Conservation (phyloP, 2,329 filamentous ascomycete genomes). For the Aspergillus arachidicola region DNA sequence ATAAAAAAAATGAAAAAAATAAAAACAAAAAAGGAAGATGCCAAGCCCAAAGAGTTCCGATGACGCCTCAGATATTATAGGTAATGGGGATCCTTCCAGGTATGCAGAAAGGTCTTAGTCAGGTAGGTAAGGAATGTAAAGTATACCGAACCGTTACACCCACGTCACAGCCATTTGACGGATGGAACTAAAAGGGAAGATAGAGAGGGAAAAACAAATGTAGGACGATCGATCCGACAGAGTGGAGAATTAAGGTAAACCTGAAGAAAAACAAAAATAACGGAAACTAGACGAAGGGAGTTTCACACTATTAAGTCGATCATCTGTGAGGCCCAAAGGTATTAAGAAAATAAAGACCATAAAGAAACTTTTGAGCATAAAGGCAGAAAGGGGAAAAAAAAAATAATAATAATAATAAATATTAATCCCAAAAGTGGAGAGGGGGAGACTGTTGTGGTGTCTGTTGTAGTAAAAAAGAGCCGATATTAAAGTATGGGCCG, state of each 20-base stretch:
- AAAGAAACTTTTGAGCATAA: not conserved
- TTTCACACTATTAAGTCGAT: conserved; percentile 6
- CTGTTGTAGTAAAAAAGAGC: not conserved
- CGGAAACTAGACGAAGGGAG: conserved; percentile 1
- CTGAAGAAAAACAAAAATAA: conserved; percentile 21
- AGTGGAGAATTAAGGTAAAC: conserved; percentile 5
- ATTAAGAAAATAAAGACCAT: not conserved
- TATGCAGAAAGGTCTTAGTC: conserved; percentile 2
- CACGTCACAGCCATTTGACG: conserved; percentile 25
- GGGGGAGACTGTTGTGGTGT: not conserved
- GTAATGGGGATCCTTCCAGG: not conserved
- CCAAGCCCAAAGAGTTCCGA: conserved; percentile 4
- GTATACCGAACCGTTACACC: conserved; percentile 23
- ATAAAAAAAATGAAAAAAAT: not conserved
- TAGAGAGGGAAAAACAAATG: conserved; percentile 7
- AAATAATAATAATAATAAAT: not conserved
- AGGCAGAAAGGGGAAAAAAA: not conserved
- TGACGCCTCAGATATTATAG: conserved; percentile 1
- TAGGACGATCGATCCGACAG: conserved; percentile 19
- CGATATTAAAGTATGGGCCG: conserved; percentile 2
- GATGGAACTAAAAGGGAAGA: not conserved
- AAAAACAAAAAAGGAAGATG: not conserved
- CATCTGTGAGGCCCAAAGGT: not conserved
- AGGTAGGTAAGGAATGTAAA: conserved; percentile 20
- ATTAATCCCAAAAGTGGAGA: not conserved